A percentile compares a stretch with the other conserved stretches of the same genome.
Conservation (phyloP, 345 rosid genomes). For the Citrus maxima region DNA sequence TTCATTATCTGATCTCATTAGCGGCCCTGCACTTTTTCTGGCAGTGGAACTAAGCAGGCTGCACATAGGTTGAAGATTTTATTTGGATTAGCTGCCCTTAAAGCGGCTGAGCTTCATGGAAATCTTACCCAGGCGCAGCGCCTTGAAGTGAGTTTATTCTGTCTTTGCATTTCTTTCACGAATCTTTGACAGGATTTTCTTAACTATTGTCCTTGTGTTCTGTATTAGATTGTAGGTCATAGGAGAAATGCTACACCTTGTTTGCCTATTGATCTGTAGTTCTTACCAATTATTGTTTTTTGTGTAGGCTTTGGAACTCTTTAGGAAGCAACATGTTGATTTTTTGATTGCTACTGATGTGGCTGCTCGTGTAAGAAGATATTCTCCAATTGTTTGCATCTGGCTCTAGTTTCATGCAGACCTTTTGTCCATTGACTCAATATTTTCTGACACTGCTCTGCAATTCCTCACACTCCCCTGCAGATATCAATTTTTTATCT, state of each 20-base stretch:
- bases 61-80: constrained; percentile 95
- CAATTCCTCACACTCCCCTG: neutral
- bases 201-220: neutral
- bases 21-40: constrained; percentile 20
- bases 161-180: neutral
- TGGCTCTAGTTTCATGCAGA: neutral
- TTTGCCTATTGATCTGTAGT: neutral
- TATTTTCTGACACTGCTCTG: neutral
- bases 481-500: neutral
- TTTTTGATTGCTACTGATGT: constrained; percentile 95
- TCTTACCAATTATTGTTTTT: constrained; percentile 21
- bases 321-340: constrained; percentile 89
- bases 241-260: neutral
- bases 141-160: constrained; percentile 67
- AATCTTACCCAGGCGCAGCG: constrained; percentile 97
- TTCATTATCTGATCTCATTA: neutral
- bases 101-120: constrained; percentile 98
- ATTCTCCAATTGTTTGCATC: neutral
- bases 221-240: neutral
- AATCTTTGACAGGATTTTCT: neutral
- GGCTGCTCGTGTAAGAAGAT: constrained; percentile 84
- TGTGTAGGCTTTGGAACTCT: constrained; percentile 81
- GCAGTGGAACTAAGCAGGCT: constrained; percentile 94
- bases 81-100: constrained; percentile 77
- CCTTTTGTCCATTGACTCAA: neutral